These are phyloP conservation scores for Aspergillus terreus DNA, from an alignment of 2,329 filamentous ascomycete species.

Conservation along the genomic window DNA sequence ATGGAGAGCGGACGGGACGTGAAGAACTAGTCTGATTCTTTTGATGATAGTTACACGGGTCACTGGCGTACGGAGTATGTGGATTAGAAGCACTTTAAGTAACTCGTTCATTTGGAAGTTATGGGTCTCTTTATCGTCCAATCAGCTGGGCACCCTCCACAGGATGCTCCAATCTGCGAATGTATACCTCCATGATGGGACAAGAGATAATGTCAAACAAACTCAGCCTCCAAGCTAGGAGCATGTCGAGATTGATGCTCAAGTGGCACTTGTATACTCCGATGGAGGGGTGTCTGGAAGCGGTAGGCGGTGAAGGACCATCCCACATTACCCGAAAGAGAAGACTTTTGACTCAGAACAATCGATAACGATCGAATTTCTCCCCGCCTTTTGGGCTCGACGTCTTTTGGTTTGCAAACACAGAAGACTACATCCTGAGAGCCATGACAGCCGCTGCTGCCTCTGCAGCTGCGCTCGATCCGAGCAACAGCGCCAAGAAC, in stretches of 20 bases:
- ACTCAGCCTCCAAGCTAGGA: background rate
- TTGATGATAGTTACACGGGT: too few species aligned
- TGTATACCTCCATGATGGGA: slow-evolving; percentile 4
- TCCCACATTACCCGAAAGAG: slow-evolving; percentile 16
- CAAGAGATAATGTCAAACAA: slow-evolving; percentile 4
- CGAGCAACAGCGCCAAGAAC: slow-evolving; percentile 53
- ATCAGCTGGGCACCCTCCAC: slow-evolving; percentile 1
- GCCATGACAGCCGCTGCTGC: slow-evolving; percentile 45
- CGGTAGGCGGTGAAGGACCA: slow-evolving; percentile 14
- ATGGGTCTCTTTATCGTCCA: too few species aligned
- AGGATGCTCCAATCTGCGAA: slow-evolving; percentile 1
- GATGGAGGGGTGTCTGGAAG: background rate
- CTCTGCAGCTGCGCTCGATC: slow-evolving; percentile 54
- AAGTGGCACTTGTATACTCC: background rate
- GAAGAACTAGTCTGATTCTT: too few species aligned
- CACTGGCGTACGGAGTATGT: too few species aligned
- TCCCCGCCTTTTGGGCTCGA: slow-evolving; percentile 13
- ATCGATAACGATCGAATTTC: slow-evolving; percentile 7
- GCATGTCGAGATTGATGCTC: too few species aligned
- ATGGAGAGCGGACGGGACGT: too few species aligned
- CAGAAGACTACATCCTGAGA: slow-evolving; percentile 21
- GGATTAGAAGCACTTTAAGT: too few species aligned
- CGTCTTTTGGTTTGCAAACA: slow-evolving; percentile 22
- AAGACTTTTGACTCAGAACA: slow-evolving; percentile 5
- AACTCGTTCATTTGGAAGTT: too few species aligned